Conservation (phyloP, 1,284 basidiomycete species). For the Amylostereum areolatum region DNA sequence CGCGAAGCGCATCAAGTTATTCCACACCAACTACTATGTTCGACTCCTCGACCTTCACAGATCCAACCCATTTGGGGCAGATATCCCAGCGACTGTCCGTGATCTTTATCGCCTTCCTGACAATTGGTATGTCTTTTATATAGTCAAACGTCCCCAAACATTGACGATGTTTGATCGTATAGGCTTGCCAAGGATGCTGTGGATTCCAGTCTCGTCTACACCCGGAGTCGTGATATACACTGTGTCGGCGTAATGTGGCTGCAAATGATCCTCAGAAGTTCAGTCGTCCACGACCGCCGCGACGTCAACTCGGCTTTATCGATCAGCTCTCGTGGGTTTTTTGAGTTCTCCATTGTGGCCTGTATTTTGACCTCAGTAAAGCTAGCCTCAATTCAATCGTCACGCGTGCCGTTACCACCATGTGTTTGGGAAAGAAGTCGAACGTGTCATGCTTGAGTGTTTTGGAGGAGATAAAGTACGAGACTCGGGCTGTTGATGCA, state of each 20-base stretch:
- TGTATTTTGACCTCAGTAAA: no score
- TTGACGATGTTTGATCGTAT: not conserved
- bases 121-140: conserved; percentile 41
- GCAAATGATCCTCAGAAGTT: conserved; percentile 71
- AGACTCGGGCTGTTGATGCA: no score
- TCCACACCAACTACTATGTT: conserved; percentile 56
- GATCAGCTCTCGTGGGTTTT: conserved; percentile 8
- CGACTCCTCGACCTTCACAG: conserved; percentile 65
- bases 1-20: conserved; percentile 60
- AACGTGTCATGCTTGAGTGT: conserved; percentile 44
- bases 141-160: not conserved
- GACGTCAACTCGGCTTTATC: conserved; percentile 27
- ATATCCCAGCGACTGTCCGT: conserved; percentile 23
- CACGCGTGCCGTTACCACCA: conserved; percentile 36
- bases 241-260: conserved; percentile 66
- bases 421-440: conserved; percentile 58
- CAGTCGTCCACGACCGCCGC: conserved; percentile 45
- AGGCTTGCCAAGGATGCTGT: conserved; percentile 66
- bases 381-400: conserved; percentile 39
- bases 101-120: conserved; percentile 49
- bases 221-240: conserved; percentile 67
- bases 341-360: no score
- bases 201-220: conserved; percentile 66
- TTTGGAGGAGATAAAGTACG: conserved; percentile 29
- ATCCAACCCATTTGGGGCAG: conserved; percentile 61